phyloP scores from a whole-genome alignment of 2,329 filamentous ascomycete genomes.

The Pseudogymnoascus sp. region DNA sequence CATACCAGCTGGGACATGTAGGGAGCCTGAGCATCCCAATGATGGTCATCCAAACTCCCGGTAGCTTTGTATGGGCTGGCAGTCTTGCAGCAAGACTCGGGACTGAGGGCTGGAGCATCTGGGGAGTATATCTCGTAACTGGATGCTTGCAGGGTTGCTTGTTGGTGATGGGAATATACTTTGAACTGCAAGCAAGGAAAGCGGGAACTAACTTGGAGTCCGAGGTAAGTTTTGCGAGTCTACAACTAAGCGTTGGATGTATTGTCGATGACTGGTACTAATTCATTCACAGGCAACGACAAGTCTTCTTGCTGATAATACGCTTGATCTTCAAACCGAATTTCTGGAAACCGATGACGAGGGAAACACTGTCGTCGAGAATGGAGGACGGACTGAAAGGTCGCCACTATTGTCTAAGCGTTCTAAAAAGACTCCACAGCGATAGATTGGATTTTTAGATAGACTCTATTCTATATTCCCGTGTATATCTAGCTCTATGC shows the following conservation, averaged over 20 bases:
- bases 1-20: constrained; percentile 74
- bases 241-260: background rate
- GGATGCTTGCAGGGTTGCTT: constrained; percentile 77
- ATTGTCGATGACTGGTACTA: background rate
- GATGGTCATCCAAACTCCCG: constrained; percentile 97
- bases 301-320: background rate
- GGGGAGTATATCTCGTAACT: constrained; percentile 85
- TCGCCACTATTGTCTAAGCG: constrained; percentile 19
- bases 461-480: background rate
- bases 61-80: constrained; percentile 80
- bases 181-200: constrained; percentile 43
- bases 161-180: constrained; percentile 72
- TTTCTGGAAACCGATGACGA: constrained; percentile 23
- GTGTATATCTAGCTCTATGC: too few species aligned
- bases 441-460: background rate
- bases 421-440: constrained; percentile 12
- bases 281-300: background rate
- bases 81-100: constrained; percentile 78
- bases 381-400: constrained; percentile 19
- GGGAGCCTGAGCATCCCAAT: constrained; percentile 91
- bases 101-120: constrained; percentile 83
- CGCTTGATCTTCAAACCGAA: constrained; percentile 7
- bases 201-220: background rate
- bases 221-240: background rate
- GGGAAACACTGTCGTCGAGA: constrained; percentile 21